Evolutionary conservation across 345 rosid species (phyloP).

Genomic region (Trapa bicornis): DNA sequence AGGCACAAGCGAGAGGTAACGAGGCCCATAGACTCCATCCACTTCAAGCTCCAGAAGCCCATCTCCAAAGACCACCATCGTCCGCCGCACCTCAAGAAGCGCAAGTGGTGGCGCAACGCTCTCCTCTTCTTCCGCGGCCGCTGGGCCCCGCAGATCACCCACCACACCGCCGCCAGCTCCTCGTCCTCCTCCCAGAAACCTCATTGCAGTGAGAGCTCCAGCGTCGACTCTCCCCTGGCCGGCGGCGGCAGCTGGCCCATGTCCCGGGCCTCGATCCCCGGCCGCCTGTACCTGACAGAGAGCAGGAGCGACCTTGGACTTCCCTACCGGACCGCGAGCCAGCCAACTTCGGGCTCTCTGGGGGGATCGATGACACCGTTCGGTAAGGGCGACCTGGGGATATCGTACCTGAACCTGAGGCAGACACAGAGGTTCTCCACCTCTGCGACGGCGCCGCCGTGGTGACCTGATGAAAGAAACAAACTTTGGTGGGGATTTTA

Average conservation of each 20-base stretch:
- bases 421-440: constrained; percentile 51
- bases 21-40: constrained; percentile 33
- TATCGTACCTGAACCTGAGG: constrained; percentile 64
- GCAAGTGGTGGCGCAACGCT: constrained; percentile 75
- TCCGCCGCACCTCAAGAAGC: constrained; percentile 34
- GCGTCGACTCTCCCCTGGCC: constrained; percentile 16
- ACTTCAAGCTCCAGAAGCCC: constrained; percentile 86
- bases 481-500: neutral
- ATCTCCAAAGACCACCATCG: constrained; percentile 50
- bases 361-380: constrained; percentile 49
- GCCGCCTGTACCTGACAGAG: constrained; percentile 67
- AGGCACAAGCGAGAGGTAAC: constrained; percentile 43
- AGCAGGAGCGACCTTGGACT: constrained; percentile 52
- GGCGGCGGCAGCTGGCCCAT: constrained; percentile 14
- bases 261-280: constrained; percentile 41
- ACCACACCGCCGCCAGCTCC: neutral
- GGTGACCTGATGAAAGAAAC: constrained; percentile 29
- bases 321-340: constrained; percentile 37
- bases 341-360: constrained; percentile 55
- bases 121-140: constrained; percentile 48
- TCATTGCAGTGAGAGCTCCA: neutral
- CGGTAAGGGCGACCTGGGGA: constrained; percentile 29
- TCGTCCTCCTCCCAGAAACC: neutral
- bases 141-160: constrained; percentile 16
- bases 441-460: constrained; percentile 43